Evolutionary conservation across 192 early-diverging fungal genomes (phyloP), one percentile per base, ranked within the genome.

Genomic region (Coemansia sp.): DNA sequence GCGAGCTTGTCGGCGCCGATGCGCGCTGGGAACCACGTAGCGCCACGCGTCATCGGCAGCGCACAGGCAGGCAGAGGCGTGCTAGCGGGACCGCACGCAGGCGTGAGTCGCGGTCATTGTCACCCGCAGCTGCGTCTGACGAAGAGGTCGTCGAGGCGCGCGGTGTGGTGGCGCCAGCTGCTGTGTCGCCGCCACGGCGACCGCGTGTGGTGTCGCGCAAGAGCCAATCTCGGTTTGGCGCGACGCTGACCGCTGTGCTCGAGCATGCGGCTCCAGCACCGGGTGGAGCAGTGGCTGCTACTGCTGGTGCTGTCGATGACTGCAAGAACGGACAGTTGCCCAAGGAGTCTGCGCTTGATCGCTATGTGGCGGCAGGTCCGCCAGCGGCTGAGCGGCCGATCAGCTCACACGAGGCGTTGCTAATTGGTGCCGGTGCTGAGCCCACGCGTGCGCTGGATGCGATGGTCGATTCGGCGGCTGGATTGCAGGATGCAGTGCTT

Each of bases 221-320:
- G 29, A 72, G 69, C 30, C 56, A 55, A 50, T 65, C 69, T 48
- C 69, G 69, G 18, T 72, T 72, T 44, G 69, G 63, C 9, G 69
- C 55, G 9, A 72, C 63, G 40, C 39, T 72, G 1, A 72, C 69
- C 0, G 62, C 69, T 1, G 58, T 65, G 13, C 13, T 65, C 11
- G 63, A 65, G 1, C 19, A 40, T n/a, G 25, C 22, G 10, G 33
- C n/a, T 14, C 23, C 14, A 6, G 15, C 40, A 8, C 33, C 41
- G 15, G 18, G n/a, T n/a, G n/a, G n/a, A n/a, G n/a, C n/a, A n/a
- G 14, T 50, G 35, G 30, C 9, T n/a, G 48, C 19, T 19, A 34
- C 32, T 2, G 13, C 32, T 4, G 48, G 48, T 5, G 35, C 33
- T 15, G 48, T 18, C 4, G 29, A 25, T 8, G 43, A 41, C 18